Evolutionary conservation across 257 asterid genomes (phyloP).

Genomic region (Solanum habrochaites): DNA sequence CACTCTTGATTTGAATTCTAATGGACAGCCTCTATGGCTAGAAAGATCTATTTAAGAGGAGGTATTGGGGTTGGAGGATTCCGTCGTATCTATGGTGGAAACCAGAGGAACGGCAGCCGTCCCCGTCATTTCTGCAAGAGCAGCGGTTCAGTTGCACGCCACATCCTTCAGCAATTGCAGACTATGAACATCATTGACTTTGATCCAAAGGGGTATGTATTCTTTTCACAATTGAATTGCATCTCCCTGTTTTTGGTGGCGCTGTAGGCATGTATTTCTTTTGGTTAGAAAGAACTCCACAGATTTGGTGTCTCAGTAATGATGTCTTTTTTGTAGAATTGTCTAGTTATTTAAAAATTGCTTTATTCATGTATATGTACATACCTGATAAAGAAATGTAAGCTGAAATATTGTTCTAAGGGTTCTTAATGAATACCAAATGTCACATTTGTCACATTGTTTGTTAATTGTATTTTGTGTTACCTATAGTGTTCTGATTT

Average conservation of each 20-base stretch:
- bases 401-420: not conserved
- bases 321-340: not conserved
- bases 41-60: slow-evolving; percentile 83
- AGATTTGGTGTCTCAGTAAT: not conserved
- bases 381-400: not conserved
- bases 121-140: slow-evolving; percentile 89
- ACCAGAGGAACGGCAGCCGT: slow-evolving; percentile 90
- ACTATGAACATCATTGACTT: slow-evolving; percentile 60
- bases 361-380: not conserved
- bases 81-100: slow-evolving; percentile 86
- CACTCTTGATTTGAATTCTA: not conserved
- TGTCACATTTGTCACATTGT: not conserved
- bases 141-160: slow-evolving; percentile 87
- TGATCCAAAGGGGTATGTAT: slow-evolving; percentile 68
- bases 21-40: slow-evolving; percentile 79
- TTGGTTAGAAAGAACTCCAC: not conserved
- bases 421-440: not conserved
- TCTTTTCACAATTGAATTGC: not conserved
- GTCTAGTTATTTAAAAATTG: not conserved
- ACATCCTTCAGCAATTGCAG: slow-evolving; percentile 83
- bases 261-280: not conserved
- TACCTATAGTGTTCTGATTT: not conserved
- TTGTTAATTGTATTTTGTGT: not conserved
- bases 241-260: not conserved
- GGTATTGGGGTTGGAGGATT: slow-evolving; percentile 89